Base-by-base conservation (phyloP, 345 rosid genomes). In the Aurinia saxatilis region DNA sequence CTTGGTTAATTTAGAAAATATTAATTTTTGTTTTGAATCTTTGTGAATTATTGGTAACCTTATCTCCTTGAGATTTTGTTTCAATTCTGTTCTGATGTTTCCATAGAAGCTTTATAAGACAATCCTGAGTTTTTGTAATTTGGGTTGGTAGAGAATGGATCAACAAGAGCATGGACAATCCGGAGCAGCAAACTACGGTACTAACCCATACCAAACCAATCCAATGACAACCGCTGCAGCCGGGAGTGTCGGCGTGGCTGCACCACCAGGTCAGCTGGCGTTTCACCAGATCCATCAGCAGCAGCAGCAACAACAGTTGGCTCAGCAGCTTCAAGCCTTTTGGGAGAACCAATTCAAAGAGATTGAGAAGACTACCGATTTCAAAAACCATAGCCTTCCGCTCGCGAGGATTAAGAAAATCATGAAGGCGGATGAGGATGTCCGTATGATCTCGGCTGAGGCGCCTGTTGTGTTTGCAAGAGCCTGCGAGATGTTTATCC, bases 351-450 rank as follows among this genome's bases (percentile, higher is more conserved):
- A 93, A 60, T 80, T 78, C 75, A 86, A 85, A 56, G 97, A 93
- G 42, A 82, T 93, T 1, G 95, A 85, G 58, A 84, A 80, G 51
- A 87, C 85, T 23, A 73, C 84, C 0, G 98, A 89, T 70, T 92
- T 92, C 77, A 92, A 85, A 83, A 85, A 85, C 75, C 99, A 93
- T 58, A 89, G 90, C 79, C 91, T 93, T 71, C 97, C 99, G 0
- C 59, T 92, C 3, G 97, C 97, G 0, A 85, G 99, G 76, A 92
- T 92, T 80, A 92, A 92, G 85, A 92, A 92, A 73, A 92, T 92
- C 85, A 92, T 92, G 99, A 92, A 92, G 72, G 98, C 98, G 0
- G 98, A 92, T 7, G 98, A 92, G 67, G 98, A 92, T 33, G 99
- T 92, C 35, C 84, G 91, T 67, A 92, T 89, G 99, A 92, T 92